Evolutionary conservation across 2,329 filamentous ascomycete species (phyloP), one percentile per base, ranked within the genome.

Genomic region (Calonectria ilicicola): DNA sequence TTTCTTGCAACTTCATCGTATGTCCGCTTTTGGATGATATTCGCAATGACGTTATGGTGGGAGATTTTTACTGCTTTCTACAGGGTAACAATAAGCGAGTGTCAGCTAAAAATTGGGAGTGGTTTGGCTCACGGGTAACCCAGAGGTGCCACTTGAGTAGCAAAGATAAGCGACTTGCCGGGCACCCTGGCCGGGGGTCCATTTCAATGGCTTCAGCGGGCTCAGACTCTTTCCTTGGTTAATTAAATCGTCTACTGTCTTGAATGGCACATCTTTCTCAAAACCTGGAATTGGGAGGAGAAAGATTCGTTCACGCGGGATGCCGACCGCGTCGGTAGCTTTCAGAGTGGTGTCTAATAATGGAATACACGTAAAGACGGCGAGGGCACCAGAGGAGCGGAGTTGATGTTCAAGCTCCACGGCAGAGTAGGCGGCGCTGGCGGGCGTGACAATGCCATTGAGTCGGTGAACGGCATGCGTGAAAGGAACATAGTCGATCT

Each of bases 61-160:
- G 93, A 94, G 72, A 96, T 93, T 93, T 94, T 95, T 53, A 96
- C 94, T 40, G 93, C 94, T 92, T 95, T 95, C 91, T 94, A 40
- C 21, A 17, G 9, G 17, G 12, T 19, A n/a, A 29, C 8, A n/a
- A 29, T 14, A 51, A 49, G 23, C 29, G 3, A 8, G 2, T 29
- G 32, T 38, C 42, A 21, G 27, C 2, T 3, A 2, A 21, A 14
- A 19, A n/a, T 0, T 42, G 32, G 53, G 21, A 46, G 9, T 15
- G 40, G 21, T 2, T 5, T 35, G 38, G 70, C 87, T 78, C 86
- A 93, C 92, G 15, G 94, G 94, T 42, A 95, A 84, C 3, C 94
- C 94, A 19, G 93, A 95, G 1, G 94, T 96, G 6, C 94, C 94
- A 80, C 92, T 94, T 0, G 93, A 95, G 82, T 95, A 96, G 84